A percentile compares a stretch with the other conserved stretches of the same genome.
phyloP scores from a whole-genome alignment of 306 rosid species.

The Malus sylvestris region DNA sequence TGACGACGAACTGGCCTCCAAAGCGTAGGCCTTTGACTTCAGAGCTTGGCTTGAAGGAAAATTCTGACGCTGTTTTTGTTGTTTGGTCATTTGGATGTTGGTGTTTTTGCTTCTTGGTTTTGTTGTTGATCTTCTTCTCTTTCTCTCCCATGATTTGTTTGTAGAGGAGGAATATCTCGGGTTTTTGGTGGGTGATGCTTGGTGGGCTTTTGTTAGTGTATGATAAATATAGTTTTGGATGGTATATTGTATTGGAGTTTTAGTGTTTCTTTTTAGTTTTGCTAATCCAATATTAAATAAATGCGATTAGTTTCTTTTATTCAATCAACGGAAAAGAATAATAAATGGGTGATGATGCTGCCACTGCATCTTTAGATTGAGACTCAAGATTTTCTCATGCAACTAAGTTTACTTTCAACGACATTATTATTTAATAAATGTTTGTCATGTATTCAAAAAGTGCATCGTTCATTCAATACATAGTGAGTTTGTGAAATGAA shows the following conservation, averaged over 20 bases:
- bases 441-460: no score
- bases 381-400: not conserved
- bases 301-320: not conserved
- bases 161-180: not conserved
- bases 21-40: constrained; percentile 90
- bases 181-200: constrained; percentile 7
- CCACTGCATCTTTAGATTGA: not conserved
- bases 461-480: not conserved
- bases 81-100: constrained; percentile 82
- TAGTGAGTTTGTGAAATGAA: no score
- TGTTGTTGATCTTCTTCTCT: constrained; percentile 37
- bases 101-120: constrained; percentile 83
- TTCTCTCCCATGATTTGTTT: constrained; percentile 48
- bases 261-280: constrained; percentile 7
- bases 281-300: not conserved
- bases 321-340: not conserved
- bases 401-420: not conserved
- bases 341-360: constrained; percentile 1
- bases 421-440: no score
- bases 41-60: constrained; percentile 79
- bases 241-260: not conserved
- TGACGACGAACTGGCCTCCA: constrained; percentile 92
- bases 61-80: constrained; percentile 59
- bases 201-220: constrained; percentile 28
- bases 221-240: constrained; percentile 17